Base-by-base conservation (phyloP, 169 alveolate species). In the Plasmodium inui region DNA sequence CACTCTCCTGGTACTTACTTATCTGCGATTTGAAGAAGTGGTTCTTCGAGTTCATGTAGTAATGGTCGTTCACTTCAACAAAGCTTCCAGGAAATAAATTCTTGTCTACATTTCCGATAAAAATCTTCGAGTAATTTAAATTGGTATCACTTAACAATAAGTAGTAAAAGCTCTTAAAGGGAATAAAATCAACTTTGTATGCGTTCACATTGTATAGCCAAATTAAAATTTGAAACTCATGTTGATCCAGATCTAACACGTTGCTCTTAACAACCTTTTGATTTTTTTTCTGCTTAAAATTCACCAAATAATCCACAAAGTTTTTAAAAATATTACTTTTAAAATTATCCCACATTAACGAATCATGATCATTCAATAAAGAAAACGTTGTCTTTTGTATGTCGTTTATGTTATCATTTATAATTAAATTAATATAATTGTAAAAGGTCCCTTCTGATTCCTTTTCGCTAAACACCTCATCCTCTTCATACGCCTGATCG, bases 171-270 rank as follows among this genome's bases (percentile, higher is more conserved):
- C 95, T 91, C 76, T 80, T 91, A 82, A 91, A 81, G 30, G 92
- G 92, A 34, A 91, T 80, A 57, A 82, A 91, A 71, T 91, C 92
- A 1, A 91, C 55, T 0, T 91, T 91, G 44, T 41, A 81, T 4
- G 91, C 71, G 57, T 91, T 91, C 34, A 82, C 84, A 57, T 80
- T 91, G 61, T 91, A 91, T 28, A 91, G 55, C 95, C 95, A 91
- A n/a, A 82, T 91, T 72, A 91, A 91, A 30, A 91, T 91, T 78
- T 91, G 95, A 71, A 91, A 91, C 37, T 91, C 95, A 80, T 91
- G 95, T 46, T 81, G 91, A 81, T 91, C 95, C 57, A 91, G 34
- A 82, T 80, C 92, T 67, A 91, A 32, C 37, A 82, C 92, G 70
- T 91, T 91, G 37, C 85, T 71, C 44, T 91, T 72, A 28, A 78